phyloP scores from a whole-genome alignment of 495 filamentous ascomycete genomes.

The Cercophora scortea region DNA sequence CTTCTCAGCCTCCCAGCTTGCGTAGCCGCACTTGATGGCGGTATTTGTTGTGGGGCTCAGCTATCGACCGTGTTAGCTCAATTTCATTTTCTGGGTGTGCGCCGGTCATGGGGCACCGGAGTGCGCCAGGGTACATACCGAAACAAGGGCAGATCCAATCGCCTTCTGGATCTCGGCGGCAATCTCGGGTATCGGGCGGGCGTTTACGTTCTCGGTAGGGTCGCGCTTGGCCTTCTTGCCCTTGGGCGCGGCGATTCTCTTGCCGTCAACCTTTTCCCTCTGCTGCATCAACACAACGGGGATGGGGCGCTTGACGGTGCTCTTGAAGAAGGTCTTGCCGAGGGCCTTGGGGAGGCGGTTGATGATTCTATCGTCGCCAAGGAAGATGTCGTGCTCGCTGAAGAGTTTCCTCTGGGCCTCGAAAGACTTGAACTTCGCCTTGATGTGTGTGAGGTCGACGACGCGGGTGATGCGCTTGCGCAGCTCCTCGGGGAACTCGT shows the following conservation, averaged over 20 bases:
- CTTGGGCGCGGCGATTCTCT: constrained; percentile 48
- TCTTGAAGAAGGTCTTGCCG: constrained; percentile 82
- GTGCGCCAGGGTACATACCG: neutral
- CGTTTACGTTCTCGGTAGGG: constrained; percentile 27
- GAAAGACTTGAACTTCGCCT: constrained; percentile 76
- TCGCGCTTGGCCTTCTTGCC: constrained; percentile 34
- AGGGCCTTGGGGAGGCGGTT: constrained; percentile 67
- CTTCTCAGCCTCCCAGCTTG: constrained; percentile 64
- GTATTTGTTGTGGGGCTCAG: constrained; percentile 26
- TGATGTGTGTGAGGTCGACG: constrained; percentile 74
- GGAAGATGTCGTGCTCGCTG: constrained; percentile 75
- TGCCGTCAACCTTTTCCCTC: constrained; percentile 57
- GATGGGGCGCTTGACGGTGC: constrained; percentile 72
- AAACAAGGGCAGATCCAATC: constrained; percentile 58
- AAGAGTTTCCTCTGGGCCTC: constrained; percentile 80
- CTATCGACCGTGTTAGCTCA: constrained; percentile 1
- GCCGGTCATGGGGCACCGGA: neutral
- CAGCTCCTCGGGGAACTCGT: constrained; percentile 66
- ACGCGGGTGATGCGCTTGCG: constrained; percentile 69
- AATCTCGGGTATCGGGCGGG: constrained; percentile 41
- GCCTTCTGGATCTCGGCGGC: constrained; percentile 66
- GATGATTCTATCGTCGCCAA: constrained; percentile 77
- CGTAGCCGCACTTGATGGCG: constrained; percentile 59
- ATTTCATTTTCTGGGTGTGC: neutral
- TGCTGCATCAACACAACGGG: constrained; percentile 65